Conservation (phyloP, 371 early-diverging fungal genomes). For the Mucor velutinosus region DNA sequence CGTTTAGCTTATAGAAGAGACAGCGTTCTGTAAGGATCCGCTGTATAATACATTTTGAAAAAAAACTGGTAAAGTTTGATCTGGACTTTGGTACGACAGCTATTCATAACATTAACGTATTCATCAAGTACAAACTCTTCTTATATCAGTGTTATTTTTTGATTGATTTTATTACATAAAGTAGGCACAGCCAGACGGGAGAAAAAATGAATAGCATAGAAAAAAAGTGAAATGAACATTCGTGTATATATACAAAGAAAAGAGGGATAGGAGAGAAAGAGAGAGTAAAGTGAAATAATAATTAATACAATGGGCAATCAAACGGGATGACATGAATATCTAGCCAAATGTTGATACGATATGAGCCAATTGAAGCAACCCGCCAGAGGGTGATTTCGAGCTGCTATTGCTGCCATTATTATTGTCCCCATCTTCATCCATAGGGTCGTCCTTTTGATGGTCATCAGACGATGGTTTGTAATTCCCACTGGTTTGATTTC, state of each 20-base stretch:
- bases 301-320: not conserved
- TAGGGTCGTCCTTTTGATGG: slow-evolving; percentile 12
- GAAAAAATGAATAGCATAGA: not conserved
- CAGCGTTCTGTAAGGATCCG: no score
- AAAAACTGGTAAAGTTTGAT: not conserved
- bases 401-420: not conserved
- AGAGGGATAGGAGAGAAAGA: not conserved
- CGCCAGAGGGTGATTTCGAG: slow-evolving; percentile 11
- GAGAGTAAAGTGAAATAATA: not conserved
- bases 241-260: not conserved
- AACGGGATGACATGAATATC: not conserved
- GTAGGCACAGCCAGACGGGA: not conserved
- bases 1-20: not conserved
- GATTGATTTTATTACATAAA: not conserved
- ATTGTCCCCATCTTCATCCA: slow-evolving; percentile 6
- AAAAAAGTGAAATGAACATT: not conserved
- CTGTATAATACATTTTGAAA: not conserved
- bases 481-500: slow-evolving; percentile 19
- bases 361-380: slow-evolving; percentile 40
- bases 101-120: not conserved
- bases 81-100: not conserved
- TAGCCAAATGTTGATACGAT: slow-evolving; percentile 51
- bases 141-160: not conserved
- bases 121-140: not conserved
- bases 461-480: slow-evolving; percentile 9